Evolutionary conservation across 2,329 filamentous ascomycete species (phyloP).

Genomic region (Gyromitra esculenta): DNA sequence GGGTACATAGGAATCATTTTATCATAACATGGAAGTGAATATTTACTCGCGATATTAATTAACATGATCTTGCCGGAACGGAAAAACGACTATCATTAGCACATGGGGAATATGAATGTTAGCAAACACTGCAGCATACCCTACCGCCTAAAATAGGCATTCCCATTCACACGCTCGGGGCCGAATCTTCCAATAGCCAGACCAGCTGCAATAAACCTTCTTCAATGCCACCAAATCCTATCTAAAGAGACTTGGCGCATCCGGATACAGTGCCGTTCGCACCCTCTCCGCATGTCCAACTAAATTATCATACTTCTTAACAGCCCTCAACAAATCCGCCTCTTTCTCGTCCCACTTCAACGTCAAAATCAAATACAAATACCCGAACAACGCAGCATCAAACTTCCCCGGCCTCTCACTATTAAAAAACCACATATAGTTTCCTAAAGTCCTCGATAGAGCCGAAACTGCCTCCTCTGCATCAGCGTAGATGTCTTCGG

Average conservation of each 20-base stretch:
- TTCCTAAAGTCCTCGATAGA: conserved; percentile 69
- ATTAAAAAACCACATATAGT: conserved; percentile 71
- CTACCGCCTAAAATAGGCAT: neutral
- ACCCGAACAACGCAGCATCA: conserved; percentile 89
- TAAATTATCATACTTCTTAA: conserved; percentile 71
- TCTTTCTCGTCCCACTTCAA: conserved; percentile 70
- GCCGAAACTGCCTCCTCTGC: conserved; percentile 72
- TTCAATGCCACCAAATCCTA: neutral
- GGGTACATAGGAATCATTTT: conserved; percentile 32
- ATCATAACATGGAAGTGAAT: conserved; percentile 6
- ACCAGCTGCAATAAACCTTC: neutral
- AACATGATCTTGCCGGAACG: neutral
- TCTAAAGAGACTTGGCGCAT: neutral
- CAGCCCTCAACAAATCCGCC: conserved; percentile 67
- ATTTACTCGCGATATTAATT: neutral
- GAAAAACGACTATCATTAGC: neutral
- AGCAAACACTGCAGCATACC: neutral
- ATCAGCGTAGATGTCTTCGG: conserved; percentile 68
- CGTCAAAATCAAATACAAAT: conserved; percentile 78
- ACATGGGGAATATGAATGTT: neutral
- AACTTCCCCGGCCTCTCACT: conserved; percentile 73
- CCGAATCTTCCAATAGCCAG: neutral
- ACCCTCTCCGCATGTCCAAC: conserved; percentile 72
- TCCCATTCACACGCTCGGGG: neutral
- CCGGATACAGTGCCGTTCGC: conserved; percentile 61